A percentile compares a stretch with the other conserved stretches of the same genome.
Evolutionary conservation across 1,284 basidiomycete species (phyloP).

Genomic region (Xanthoconium separans): DNA sequence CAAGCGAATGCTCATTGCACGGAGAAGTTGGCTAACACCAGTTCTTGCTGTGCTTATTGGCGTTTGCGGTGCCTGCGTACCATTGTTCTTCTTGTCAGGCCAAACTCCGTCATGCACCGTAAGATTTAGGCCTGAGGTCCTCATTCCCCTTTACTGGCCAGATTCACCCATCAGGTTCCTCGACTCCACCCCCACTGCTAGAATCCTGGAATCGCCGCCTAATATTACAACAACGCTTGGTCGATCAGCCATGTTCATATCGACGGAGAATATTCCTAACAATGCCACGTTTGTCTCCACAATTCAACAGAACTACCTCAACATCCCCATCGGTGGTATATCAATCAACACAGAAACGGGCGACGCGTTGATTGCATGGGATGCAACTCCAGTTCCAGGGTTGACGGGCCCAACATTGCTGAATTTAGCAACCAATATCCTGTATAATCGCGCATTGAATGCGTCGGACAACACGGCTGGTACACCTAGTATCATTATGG

Average conservation of each 20-base stretch:
- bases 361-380: slow-evolving; percentile 59
- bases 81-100: slow-evolving; percentile 60
- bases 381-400: slow-evolving; percentile 53
- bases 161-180: slow-evolving; percentile 34
- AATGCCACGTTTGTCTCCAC: slow-evolving; percentile 55
- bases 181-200: slow-evolving; percentile 10
- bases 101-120: slow-evolving; percentile 51
- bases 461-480: slow-evolving; percentile 36
- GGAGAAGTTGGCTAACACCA: slow-evolving; percentile 68
- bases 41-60: slow-evolving; percentile 60
- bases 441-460: slow-evolving; percentile 61
- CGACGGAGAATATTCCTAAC: slow-evolving; percentile 41
- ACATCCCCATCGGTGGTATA: slow-evolving; percentile 59
- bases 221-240: slow-evolving; percentile 45
- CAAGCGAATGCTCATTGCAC: slow-evolving; percentile 66
- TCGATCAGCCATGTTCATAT: slow-evolving; percentile 31
- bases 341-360: slow-evolving; percentile 51
- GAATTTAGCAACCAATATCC: slow-evolving; percentile 66
- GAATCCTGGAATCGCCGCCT: slow-evolving; percentile 46
- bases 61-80: slow-evolving; percentile 62
- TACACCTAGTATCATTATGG: slow-evolving; percentile 49
- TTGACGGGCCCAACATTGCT: slow-evolving; percentile 57
- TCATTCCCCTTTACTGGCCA: slow-evolving; percentile 50
- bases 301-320: slow-evolving; percentile 47
- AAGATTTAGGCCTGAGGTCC: slow-evolving; percentile 35